Evolutionary conservation across 2,329 filamentous ascomycete species (phyloP), one percentile per base, ranked within the genome.

Genomic region (Venturia aucupariae): DNA sequence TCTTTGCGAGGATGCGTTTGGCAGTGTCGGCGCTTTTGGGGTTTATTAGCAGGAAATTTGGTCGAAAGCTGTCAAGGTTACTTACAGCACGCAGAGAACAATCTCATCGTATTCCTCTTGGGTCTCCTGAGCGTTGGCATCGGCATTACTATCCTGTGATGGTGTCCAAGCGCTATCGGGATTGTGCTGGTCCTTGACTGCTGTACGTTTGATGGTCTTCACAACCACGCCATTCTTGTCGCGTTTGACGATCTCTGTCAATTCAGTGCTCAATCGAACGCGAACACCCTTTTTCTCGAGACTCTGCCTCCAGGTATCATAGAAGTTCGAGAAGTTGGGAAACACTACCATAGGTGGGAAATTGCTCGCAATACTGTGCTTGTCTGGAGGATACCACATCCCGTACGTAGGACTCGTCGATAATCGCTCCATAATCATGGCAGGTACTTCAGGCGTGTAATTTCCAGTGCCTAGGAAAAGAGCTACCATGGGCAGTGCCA

Each of bases 391-490:
- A 68, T 82, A 84, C 82, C 82, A 85, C 81, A 85, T 83, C 55
- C 82, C 82, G 66, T 83, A 83, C 1, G 82, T 84, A 0, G 81
- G 81, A 67, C 78, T 81, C 1, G 79, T 81, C 68, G 74, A 78
- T 1, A 81, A 72, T 13, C 79, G 69, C 67, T 81, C 79, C 17
- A 91, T 77, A 41, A 91, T 85, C 30, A 87, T 86, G 51, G 82
- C 83, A 0, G 88, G 85, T 0, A 91, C 87, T 67, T 90, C 85
- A 0, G 87, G 84, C 0, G 88, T 88, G 69, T 89, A 86, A 68
- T 91, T 91, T 1, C 88, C 64, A 6, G 88, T 90, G 0, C 88
- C 88, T 0, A 91, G 77, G 71, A 92, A 90, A 1, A 91, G 77
- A 0, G 88, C 88, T 39, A 90, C 83, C 72, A 91, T 83, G 0